These are phyloP conservation scores for Myxozyma geophila DNA, from an alignment of 805 yeast genomes.

Conservation along the genomic window DNA sequence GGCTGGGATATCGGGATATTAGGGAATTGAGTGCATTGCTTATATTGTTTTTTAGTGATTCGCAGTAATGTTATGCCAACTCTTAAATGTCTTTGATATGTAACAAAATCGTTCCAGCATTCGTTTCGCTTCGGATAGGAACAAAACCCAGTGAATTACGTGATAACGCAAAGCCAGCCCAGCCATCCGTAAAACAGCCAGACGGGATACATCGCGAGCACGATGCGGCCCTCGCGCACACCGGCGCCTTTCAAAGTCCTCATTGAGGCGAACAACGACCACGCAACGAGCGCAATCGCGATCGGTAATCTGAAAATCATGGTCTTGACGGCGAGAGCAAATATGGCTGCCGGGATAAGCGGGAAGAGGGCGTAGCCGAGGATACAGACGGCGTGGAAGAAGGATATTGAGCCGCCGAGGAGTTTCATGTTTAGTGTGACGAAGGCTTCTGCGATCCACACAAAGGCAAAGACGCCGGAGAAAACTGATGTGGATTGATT, in stretches of 20 bases:
- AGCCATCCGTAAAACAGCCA: constrained; percentile 63
- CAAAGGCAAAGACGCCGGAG: constrained; percentile 64
- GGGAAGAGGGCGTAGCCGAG: constrained; percentile 75
- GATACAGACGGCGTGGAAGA: constrained; percentile 69
- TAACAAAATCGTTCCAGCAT: no score
- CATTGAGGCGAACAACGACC: constrained; percentile 69
- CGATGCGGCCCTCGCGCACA: constrained; percentile 63
- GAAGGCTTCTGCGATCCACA: constrained; percentile 65
- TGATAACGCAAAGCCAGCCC: constrained; percentile 69
- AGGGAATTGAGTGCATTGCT: no score
- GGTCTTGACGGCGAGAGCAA: constrained; percentile 55
- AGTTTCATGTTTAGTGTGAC: constrained; percentile 69
- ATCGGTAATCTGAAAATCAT: constrained; percentile 56
- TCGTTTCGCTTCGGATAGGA: no score
- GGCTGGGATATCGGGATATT: no score
- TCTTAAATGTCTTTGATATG: no score
- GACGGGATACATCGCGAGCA: constrained; percentile 69
- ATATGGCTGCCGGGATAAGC: constrained; percentile 56
- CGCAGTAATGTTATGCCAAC: no score
- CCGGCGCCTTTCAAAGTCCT: constrained; percentile 66
- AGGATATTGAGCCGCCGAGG: constrained; percentile 63
- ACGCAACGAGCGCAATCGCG: constrained; percentile 54
- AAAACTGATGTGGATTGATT: constrained; percentile 58
- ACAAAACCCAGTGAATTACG: constrained; percentile 42
- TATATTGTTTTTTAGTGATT: no score